phyloP scores from a whole-genome alignment of 2,329 filamentous ascomycete genomes.

The Penicillium sclerotiorum region DNA sequence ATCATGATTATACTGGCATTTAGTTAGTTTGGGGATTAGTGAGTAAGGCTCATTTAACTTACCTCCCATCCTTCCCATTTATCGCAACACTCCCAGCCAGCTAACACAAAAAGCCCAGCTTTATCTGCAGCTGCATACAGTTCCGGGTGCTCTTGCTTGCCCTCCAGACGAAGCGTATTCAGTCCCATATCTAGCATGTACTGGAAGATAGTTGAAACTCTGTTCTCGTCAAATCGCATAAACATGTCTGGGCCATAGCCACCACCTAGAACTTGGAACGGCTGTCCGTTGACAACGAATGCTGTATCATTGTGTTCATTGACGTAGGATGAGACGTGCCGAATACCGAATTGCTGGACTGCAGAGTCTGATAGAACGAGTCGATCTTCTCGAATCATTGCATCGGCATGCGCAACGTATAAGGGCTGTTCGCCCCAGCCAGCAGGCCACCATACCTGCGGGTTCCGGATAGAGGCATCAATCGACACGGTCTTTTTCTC shows the following conservation, averaged over 20 bases:
- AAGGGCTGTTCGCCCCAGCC: slow-evolving; percentile 61
- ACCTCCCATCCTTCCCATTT: slow-evolving; percentile 66
- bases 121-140: slow-evolving; percentile 62
- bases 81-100: slow-evolving; percentile 69
- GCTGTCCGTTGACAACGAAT: slow-evolving; percentile 59
- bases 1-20: slow-evolving; percentile 58
- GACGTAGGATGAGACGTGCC: slow-evolving; percentile 55
- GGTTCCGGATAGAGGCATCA: slow-evolving; percentile 42
- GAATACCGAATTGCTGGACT: slow-evolving; percentile 54
- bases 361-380: slow-evolving; percentile 17
- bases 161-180: slow-evolving; percentile 66
- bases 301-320: slow-evolving; percentile 58
- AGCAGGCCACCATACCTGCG: slow-evolving; percentile 64
- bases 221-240: slow-evolving; percentile 56
- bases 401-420: slow-evolving; percentile 44
- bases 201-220: slow-evolving; percentile 53
- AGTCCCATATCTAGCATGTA: slow-evolving; percentile 63
- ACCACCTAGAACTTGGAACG: slow-evolving; percentile 63
- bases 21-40: neutral
- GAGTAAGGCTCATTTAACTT: slow-evolving; percentile 4
- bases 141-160: slow-evolving; percentile 65
- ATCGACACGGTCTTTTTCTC: slow-evolving; percentile 46
- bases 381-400: slow-evolving; percentile 19
- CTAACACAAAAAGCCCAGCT: slow-evolving; percentile 63
- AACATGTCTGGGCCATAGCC: slow-evolving; percentile 66